A percentile compares a stretch with the other conserved stretches of the same genome.
These are phyloP conservation scores for Aureobasidium namibiae DNA, from an alignment of 2,329 filamentous ascomycete genomes.

Conservation along the genomic window DNA sequence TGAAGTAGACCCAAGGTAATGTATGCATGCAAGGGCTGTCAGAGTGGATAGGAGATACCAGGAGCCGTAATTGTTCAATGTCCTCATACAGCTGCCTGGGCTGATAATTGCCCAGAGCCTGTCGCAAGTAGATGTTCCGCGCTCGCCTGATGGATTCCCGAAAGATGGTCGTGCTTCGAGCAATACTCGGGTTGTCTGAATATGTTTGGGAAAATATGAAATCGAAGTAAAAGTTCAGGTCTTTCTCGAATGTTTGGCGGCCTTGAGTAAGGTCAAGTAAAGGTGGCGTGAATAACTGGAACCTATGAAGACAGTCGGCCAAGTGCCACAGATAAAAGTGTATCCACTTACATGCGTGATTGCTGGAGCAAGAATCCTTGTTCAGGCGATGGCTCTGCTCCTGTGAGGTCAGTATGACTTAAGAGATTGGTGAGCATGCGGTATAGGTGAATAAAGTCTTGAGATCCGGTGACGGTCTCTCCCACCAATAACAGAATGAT, in stretches of 20 bases:
- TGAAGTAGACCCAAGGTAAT: constrained; percentile 36
- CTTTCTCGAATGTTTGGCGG: background rate
- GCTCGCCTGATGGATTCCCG: constrained; percentile 15
- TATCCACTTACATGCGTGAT: constrained; percentile 24
- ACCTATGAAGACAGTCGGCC: background rate
- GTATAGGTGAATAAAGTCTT: constrained; percentile 30
- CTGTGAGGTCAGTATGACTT: background rate
- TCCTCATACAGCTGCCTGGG: background rate
- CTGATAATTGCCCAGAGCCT: background rate
- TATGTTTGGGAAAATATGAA: background rate
- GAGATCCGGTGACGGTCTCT: constrained; percentile 34
- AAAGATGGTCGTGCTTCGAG: background rate
- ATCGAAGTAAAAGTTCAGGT: constrained; percentile 7
- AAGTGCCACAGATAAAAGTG: too few relatives aligned
- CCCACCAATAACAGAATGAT: constrained; percentile 33
- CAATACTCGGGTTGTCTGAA: background rate
- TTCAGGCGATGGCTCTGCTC: constrained; percentile 16
- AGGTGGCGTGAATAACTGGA: constrained; percentile 12
- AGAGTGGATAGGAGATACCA: constrained; percentile 23
- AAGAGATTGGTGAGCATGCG: constrained; percentile 30
- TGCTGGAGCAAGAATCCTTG: constrained; percentile 27
- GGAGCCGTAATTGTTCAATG: constrained; percentile 27
- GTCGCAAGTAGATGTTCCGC: background rate
- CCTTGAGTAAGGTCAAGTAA: constrained; percentile 7
- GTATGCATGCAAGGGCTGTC: constrained; percentile 29